Conservation (phyloP, 345 rosid genomes). For the Eutrema heterophyllum region DNA sequence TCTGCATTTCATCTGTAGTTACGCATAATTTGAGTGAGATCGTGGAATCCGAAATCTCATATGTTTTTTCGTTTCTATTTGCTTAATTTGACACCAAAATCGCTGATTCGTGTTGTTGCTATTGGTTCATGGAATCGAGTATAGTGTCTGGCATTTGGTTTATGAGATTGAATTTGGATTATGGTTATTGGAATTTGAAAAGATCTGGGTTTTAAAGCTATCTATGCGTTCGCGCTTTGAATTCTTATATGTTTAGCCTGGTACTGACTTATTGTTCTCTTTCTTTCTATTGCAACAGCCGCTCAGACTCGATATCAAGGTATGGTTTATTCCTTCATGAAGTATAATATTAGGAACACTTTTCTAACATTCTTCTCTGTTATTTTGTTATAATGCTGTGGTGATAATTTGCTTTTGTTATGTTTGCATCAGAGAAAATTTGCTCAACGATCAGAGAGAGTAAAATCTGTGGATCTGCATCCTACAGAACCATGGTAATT, state of each 20-base stretch:
- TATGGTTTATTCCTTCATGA: neutral
- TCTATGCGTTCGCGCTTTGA: neutral
- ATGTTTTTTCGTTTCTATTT: neutral
- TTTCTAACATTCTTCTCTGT: neutral
- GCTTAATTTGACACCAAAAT: neutral
- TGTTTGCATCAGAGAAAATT: constrained; percentile 45
- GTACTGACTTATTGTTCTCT: constrained; percentile 7
- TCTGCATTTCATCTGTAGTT: neutral
- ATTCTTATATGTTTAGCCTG: neutral
- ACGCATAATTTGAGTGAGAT: constrained; percentile 3
- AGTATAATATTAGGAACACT: neutral
- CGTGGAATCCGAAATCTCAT: neutral
- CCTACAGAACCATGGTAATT: constrained; percentile 69
- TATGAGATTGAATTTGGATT: constrained; percentile 8
- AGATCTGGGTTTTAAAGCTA: constrained; percentile 1
- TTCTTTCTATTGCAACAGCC: constrained; percentile 24
- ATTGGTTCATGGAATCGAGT: constrained; percentile 5
- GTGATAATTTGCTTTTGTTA: neutral
- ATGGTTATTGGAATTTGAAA: neutral
- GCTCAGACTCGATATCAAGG: constrained; percentile 34
- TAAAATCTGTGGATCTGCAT: constrained; percentile 67
- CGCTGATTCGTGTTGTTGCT: neutral
- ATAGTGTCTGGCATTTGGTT: constrained; percentile 13
- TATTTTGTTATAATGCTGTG: neutral
- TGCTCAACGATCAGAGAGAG: constrained; percentile 56